Evolutionary conservation across 306 rosid genomes (phyloP).

Genomic region (Malus asiatica): DNA sequence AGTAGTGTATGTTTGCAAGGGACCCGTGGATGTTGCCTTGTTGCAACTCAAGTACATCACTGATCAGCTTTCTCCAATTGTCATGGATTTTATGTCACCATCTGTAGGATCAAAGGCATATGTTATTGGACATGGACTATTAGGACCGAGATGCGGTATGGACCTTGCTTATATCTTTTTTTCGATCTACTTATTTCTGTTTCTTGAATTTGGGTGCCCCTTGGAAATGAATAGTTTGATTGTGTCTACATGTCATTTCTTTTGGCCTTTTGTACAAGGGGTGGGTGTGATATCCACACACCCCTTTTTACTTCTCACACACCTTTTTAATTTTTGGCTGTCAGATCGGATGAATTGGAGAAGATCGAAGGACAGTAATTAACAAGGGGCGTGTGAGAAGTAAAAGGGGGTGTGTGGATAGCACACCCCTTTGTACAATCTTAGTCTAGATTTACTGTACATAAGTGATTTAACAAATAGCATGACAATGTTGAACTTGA

Average conservation of each 20-base stretch:
- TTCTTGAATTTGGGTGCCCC: background rate
- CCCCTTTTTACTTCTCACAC: too few species aligned
- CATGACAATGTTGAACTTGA: background rate
- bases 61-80: conserved; percentile 61
- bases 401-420: too few species aligned
- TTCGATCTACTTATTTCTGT: background rate
- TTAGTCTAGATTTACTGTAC: background rate
- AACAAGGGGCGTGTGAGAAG: too few species aligned
- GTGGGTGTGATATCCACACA: too few species aligned
- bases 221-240: background rate
- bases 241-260: background rate
- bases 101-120: conserved; percentile 70
- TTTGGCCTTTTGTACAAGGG: background rate
- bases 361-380: too few species aligned
- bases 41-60: conserved; percentile 65
- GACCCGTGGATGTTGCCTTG: conserved; percentile 89
- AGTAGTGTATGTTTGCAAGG: conserved; percentile 70
- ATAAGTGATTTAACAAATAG: background rate
- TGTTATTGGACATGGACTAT: conserved; percentile 83
- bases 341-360: too few species aligned
- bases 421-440: background rate
- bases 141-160: conserved; percentile 89
- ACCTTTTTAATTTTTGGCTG: too few species aligned
- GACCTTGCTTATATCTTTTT: background rate
- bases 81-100: conserved; percentile 51